A percentile compares a stretch with the other conserved stretches of the same genome.
These are phyloP conservation scores for Pholiota molesta DNA, from an alignment of 768 basidiomycete species.

Conservation along the genomic window DNA sequence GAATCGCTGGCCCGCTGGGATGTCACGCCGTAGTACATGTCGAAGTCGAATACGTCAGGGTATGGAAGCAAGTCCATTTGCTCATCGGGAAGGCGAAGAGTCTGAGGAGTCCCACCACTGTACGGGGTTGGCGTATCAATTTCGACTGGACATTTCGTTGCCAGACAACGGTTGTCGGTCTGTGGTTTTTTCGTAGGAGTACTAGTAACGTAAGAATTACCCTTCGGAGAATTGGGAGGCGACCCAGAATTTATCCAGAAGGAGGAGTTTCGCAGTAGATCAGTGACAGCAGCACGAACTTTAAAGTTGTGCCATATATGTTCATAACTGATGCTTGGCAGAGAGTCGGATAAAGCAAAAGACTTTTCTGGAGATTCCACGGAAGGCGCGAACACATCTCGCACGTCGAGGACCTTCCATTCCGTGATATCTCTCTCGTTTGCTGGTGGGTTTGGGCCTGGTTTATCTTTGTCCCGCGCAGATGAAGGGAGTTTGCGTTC, in stretches of 20 bases:
- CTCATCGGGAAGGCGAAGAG: conserved; percentile 13
- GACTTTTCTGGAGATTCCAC: neutral
- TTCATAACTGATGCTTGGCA: neutral
- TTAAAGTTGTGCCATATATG: neutral
- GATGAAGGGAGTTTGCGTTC: neutral
- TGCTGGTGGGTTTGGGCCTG: neutral
- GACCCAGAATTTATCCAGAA: neutral
- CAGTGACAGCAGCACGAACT: neutral
- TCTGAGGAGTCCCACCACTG: neutral
- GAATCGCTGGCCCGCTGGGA: conserved; percentile 11
- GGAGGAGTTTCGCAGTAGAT: neutral
- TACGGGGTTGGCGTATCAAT: neutral
- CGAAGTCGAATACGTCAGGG: conserved; percentile 30
- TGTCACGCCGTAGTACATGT: conserved; percentile 23
- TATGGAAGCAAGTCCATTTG: conserved; percentile 21
- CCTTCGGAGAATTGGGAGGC: neutral
- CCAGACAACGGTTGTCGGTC: neutral
- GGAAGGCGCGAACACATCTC: neutral
- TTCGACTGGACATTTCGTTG: neutral
- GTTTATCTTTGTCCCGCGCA: neutral
- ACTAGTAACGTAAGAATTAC: conserved; percentile 16
- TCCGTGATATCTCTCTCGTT: neutral
- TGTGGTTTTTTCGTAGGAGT: conserved; percentile 16
- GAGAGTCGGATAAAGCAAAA: neutral
- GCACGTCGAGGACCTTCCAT: neutral